Evolutionary conservation across 2,329 filamentous ascomycete species (phyloP).

Genomic region (Epichloe gansuensis): DNA sequence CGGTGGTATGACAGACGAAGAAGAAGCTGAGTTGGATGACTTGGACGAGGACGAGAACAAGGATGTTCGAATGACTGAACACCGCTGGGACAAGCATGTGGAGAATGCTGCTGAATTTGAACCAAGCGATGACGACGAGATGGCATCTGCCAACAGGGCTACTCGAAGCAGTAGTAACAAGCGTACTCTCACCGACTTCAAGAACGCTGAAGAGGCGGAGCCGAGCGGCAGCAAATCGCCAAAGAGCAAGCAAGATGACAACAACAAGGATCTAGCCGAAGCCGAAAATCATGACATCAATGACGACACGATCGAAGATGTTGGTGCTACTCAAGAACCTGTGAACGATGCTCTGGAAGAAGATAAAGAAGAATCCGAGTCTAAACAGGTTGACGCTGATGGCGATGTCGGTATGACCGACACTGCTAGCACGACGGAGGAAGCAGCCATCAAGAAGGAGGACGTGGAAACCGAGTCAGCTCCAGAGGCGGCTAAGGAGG

Average conservation of each 20-base stretch:
- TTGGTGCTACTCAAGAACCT: conserved; percentile 18
- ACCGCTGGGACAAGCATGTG: conserved; percentile 68
- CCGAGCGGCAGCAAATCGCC: conserved; percentile 28
- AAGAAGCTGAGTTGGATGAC: conserved; percentile 53
- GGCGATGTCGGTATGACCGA: conserved; percentile 41
- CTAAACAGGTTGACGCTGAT: conserved; percentile 29
- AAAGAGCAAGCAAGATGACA: conserved; percentile 19
- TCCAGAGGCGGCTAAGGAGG: conserved; percentile 19
- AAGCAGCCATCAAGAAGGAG: conserved; percentile 28
- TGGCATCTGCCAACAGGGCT: conserved; percentile 60
- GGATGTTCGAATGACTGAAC: conserved; percentile 70
- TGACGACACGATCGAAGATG: conserved; percentile 33
- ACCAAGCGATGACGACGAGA: conserved; percentile 82
- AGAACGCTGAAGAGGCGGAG: conserved; percentile 27
- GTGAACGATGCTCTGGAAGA: conserved; percentile 15
- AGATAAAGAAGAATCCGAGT: conserved; percentile 8
- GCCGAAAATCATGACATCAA: conserved; percentile 24
- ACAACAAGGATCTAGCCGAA: conserved; percentile 15
- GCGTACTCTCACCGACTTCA: conserved; percentile 40
- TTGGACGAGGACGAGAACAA: conserved; percentile 78
- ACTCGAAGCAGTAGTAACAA: conserved; percentile 37
- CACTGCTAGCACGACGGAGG: conserved; percentile 17
- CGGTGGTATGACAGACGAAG: conserved; percentile 52
- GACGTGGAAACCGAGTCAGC: conserved; percentile 23
- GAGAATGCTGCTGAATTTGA: conserved; percentile 71